Conservation (phyloP, 257 asterid genomes). For the Fraxinus quadrangulata region DNA sequence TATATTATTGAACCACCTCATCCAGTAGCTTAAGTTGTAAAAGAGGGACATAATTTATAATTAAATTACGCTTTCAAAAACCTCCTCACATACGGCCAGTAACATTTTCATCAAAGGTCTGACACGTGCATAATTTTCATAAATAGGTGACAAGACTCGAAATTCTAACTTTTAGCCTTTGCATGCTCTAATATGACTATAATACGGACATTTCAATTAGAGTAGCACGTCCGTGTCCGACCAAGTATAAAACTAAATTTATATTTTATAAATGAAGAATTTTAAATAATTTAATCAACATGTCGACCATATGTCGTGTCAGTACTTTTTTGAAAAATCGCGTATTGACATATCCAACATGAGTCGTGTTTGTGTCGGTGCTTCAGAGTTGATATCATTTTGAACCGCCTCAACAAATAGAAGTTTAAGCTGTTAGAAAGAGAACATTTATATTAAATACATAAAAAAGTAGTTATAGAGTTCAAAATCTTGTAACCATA, state of each 20-base stretch:
- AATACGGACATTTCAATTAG: too few relatives aligned
- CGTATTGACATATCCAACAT: too few relatives aligned
- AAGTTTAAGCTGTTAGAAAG: neutral
- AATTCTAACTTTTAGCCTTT: neutral
- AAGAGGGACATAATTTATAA: neutral
- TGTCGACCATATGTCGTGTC: too few relatives aligned
- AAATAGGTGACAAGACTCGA: neutral
- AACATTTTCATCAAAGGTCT: neutral
- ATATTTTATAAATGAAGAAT: too few relatives aligned
- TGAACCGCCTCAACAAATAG: neutral
- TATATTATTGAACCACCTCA: neutral
- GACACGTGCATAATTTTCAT: neutral
- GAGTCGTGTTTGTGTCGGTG: too few relatives aligned
- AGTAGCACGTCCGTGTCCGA: too few relatives aligned
- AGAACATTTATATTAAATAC: neutral
- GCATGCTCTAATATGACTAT: too few relatives aligned
- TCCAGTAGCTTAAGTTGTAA: neutral
- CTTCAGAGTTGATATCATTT: neutral
- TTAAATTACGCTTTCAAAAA: neutral
- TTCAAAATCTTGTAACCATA: neutral
- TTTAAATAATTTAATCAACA: too few relatives aligned
- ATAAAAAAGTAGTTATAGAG: neutral
- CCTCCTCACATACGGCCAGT: neutral
- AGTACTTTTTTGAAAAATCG: too few relatives aligned
- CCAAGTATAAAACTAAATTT: too few relatives aligned